Evolutionary conservation across 148 eudicot genomes (phyloP).

Genomic region (Camellia sinensis): DNA sequence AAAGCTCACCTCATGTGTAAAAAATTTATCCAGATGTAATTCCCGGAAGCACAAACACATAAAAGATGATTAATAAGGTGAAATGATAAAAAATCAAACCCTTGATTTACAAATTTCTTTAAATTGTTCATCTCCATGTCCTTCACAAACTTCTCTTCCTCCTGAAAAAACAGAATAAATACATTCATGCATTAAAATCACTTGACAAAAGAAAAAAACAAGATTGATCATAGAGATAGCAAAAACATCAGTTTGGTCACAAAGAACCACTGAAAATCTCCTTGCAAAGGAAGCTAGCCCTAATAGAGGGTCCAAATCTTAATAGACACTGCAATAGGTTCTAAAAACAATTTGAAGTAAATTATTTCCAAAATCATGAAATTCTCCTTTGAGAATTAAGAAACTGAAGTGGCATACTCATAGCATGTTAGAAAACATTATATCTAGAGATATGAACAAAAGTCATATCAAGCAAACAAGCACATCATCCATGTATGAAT

Average conservation of each 20-base stretch:
- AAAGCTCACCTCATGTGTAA: slow-evolving; percentile 66
- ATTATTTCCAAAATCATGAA: not conserved
- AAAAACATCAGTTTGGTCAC: not conserved
- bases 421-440: not conserved
- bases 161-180: no score
- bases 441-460: not conserved
- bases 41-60: slow-evolving; percentile 34
- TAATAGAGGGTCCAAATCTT: not conserved
- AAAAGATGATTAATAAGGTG: not conserved
- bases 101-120: not conserved
- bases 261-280: not conserved
- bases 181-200: no score
- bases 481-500: not conserved
- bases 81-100: not conserved
- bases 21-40: slow-evolving; percentile 62
- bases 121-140: no score
- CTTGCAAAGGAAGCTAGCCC: not conserved
- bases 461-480: not conserved
- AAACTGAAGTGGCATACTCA: not conserved
- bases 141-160: no score
- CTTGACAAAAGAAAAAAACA: not conserved
- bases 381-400: not conserved
- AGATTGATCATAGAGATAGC: not conserved
- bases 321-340: not conserved
- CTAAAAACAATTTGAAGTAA: not conserved